These are phyloP conservation scores for Prunella vulgaris DNA, from an alignment of 257 asterid genomes.

Conservation along the genomic window DNA sequence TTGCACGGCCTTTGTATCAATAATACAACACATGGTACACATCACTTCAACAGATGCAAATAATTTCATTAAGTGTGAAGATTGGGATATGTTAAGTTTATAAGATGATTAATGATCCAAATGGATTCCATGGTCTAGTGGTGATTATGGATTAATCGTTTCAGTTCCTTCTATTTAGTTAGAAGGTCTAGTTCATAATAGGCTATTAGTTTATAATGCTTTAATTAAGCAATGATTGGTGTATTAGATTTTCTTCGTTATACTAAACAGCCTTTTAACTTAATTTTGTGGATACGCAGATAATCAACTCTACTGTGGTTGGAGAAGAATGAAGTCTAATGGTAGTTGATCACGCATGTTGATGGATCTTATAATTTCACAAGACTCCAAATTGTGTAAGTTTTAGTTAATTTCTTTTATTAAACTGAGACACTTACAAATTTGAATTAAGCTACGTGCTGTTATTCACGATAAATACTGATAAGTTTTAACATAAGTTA, in stretches of 20 bases:
- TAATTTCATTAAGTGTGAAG: neutral
- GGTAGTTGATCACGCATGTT: conserved; percentile 1
- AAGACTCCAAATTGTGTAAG: conserved; percentile 15
- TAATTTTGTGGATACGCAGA: conserved; percentile 9
- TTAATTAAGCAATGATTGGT: neutral
- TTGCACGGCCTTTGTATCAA: neutral
- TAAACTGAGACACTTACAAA: neutral
- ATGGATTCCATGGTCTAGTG: neutral
- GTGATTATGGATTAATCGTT: neutral
- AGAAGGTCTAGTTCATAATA: neutral
- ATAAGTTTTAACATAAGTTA: neutral
- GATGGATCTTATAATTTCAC: neutral
- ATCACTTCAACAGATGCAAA: neutral
- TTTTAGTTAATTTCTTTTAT: neutral
- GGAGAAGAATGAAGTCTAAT: neutral
- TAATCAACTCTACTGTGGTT: neutral
- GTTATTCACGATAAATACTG: neutral
- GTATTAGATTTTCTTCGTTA: neutral
- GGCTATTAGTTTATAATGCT: neutral
- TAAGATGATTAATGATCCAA: neutral
- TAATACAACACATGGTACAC: neutral
- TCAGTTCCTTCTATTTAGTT: conserved; percentile 13
- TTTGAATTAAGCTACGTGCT: neutral
- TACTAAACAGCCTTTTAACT: conserved; percentile 2
- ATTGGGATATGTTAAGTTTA: neutral